These are phyloP conservation scores for Gynochthodes officinalis DNA, from an alignment of 257 asterid genomes.

Conservation along the genomic window DNA sequence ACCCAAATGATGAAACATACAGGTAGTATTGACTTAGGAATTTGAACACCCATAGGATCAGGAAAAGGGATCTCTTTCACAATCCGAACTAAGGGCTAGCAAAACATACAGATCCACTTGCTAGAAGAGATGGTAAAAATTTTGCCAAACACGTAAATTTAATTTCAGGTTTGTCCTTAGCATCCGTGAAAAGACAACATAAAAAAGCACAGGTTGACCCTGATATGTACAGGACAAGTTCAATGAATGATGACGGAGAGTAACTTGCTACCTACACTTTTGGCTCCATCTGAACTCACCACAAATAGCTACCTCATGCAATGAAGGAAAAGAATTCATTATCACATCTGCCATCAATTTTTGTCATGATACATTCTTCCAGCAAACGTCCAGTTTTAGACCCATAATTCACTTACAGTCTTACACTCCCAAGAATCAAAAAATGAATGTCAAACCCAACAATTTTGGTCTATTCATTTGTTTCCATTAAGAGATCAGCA, in stretches of 20 bases:
- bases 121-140: neutral
- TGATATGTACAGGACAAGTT: neutral
- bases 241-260: neutral
- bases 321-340: neutral
- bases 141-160: neutral
- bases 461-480: neutral
- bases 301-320: neutral
- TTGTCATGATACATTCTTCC: neutral
- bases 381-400: neutral
- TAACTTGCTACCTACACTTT: neutral
- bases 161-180: neutral
- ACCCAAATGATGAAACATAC: neutral
- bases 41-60: too few relatives aligned
- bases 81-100: neutral
- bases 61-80: neutral
- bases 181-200: neutral
- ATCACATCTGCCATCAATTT: neutral
- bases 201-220: neutral
- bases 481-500: neutral
- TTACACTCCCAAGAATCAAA: neutral
- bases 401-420: neutral
- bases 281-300: constrained; percentile 3
- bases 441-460: neutral
- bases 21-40: neutral
- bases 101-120: neutral